Evolutionary conservation across 2,329 filamentous ascomycete genomes (phyloP).

Genomic region (Fusarium multiceps): DNA sequence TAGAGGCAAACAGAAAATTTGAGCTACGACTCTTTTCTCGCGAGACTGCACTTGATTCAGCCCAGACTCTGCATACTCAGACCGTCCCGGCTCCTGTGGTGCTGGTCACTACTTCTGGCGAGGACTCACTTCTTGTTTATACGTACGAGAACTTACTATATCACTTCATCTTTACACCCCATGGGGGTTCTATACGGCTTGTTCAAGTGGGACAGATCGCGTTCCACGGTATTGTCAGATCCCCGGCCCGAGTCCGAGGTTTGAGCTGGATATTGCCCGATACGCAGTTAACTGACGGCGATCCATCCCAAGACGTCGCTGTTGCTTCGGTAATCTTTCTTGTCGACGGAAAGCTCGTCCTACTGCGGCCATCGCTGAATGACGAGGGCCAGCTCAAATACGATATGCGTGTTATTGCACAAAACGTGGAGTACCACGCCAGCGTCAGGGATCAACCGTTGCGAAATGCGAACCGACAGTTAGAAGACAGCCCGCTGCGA

Average conservation of each 20-base stretch:
- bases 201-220: constrained; percentile 98
- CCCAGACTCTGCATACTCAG: constrained; percentile 80
- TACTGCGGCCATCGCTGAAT: constrained; percentile 87
- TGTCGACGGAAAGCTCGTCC: constrained; percentile 95
- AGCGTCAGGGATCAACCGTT: constrained; percentile 86
- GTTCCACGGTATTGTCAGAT: constrained; percentile 94
- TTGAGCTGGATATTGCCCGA: constrained; percentile 97
- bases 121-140: constrained; percentile 95
- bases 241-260: constrained; percentile 89
- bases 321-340: constrained; percentile 94
- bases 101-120: constrained; percentile 86
- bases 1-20: constrained; percentile 85
- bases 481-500: constrained; percentile 40
- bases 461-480: constrained; percentile 48
- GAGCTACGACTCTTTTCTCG: constrained; percentile 94
- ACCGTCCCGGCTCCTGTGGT: constrained; percentile 87
- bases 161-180: constrained; percentile 87
- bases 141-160: constrained; percentile 97
- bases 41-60: constrained; percentile 80
- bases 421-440: constrained; percentile 95
- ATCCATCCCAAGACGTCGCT: constrained; percentile 94
- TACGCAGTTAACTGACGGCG: constrained; percentile 86
- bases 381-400: constrained; percentile 91
- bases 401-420: constrained; percentile 95
- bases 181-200: constrained; percentile 76